Conservation (phyloP, 306 rosid species). For the Dalbergia oliveri region DNA sequence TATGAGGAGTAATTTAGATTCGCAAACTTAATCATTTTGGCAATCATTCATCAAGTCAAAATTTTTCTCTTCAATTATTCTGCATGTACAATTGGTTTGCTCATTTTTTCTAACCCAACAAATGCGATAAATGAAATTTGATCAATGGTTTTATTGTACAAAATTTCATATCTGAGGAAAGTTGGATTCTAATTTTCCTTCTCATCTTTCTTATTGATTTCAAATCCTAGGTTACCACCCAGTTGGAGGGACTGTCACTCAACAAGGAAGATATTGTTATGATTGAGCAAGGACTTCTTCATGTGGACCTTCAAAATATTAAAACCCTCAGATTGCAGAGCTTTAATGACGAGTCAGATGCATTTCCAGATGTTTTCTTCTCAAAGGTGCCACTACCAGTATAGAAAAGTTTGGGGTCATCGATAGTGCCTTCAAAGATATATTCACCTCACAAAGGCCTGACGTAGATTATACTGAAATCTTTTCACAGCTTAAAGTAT, state of each 20-base stretch:
- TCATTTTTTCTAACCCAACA: too few species aligned
- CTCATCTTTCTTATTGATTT: not conserved
- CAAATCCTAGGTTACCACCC: slow-evolving; percentile 14
- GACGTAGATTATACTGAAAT: not conserved
- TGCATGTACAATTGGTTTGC: too few species aligned
- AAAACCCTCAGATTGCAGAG: not conserved
- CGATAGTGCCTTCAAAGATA: not conserved
- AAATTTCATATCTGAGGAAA: too few species aligned
- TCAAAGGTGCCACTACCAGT: not conserved
- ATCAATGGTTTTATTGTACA: too few species aligned
- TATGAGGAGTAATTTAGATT: too few species aligned
- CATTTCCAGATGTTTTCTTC: not conserved
- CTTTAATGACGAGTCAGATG: not conserved
- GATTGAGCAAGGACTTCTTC: not conserved
- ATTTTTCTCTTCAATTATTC: too few species aligned
- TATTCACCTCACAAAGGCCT: not conserved
- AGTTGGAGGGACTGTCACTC: not conserved
- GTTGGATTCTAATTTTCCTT: too few species aligned
- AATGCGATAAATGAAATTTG: too few species aligned
- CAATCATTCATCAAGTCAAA: too few species aligned
- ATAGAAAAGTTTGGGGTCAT: not conserved
- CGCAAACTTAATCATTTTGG: too few species aligned
- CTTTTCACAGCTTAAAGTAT: not conserved
- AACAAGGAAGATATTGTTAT: not conserved
- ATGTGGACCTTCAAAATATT: not conserved